Evolutionary conservation across 2,329 filamentous ascomycete genomes (phyloP), one percentile per base, ranked within the genome.

Genomic region (Colletotrichum filicis): DNA sequence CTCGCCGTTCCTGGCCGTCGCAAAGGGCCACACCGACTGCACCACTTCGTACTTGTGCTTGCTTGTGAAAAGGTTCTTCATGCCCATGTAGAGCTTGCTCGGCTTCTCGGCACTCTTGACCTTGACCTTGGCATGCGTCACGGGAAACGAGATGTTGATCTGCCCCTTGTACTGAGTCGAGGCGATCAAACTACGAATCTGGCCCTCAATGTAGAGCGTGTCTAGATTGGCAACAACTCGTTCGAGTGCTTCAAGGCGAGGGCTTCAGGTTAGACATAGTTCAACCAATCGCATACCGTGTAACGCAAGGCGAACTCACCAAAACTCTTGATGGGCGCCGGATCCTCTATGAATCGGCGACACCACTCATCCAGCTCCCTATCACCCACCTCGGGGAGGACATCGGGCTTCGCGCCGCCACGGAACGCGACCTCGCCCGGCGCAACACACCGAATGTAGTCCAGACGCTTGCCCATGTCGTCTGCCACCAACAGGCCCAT

Each of bases 1-100:
- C 74, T 87, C 86, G 52, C 82, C 87, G 75, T 80, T 85, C 76
- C 78, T 82, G 4, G 83, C 81, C 74, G 86, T 87, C 1, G 88
- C 88, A 79, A 89, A 90, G 4, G 88, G 89, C 88, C 89, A 91
- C 1, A 90, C 84, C 1, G 85, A 83, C 77, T 89, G 88, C 61
- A 88, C 83, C 3, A 89, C 86, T 78, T 90, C 88, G 75, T 90
- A 90, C 74, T 84, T 86, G 77, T 85, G 86, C 78, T 86, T 87
- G 4, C 87, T 87, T 0, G 83, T 82, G 75, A 90, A 89, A 2
- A 90, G 79, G 28, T 85, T 84, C 2, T 86, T 83, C 30, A 91
- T 82, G 28, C 83, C 86, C 14, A 86, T 88, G 75, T 90, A 85
- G 79, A 90, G 88, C 66, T 85, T 85, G 76, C 89, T 88, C 70